Evolutionary conservation across 1,284 basidiomycete species (phyloP), one percentile per base, ranked within the genome.

Genomic region (Sphaerobolus stellatus): DNA sequence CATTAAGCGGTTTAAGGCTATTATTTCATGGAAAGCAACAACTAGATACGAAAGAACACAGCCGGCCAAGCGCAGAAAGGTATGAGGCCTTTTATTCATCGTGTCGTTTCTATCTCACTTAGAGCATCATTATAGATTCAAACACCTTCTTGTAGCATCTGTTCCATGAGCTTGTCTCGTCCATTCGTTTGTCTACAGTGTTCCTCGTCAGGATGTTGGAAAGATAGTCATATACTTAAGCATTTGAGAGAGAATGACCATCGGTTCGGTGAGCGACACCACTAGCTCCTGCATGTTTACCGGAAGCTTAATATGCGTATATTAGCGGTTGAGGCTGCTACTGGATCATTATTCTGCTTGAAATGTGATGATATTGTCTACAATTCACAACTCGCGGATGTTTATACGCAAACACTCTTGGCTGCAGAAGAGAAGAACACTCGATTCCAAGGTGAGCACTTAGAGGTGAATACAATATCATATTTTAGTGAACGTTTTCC

Each of bases 121-220:
- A 24, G 16, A 43, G 16, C 25, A 9, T 25, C 20, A 27, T 29
- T 8, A 38, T 63, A 73, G 72, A 64, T 68, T 11, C 59, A 66
- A 8, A 62, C 74, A 24, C 89, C 90, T 8, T 70, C 76, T 6
- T 94, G 92, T 65, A 78, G 78, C 9, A 77, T 75, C 7, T 94
- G 92, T 64, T 67, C 74, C 4, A 56, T 77, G 0, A 64, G 82
- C 1, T 73, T 92, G 20, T 71, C 82, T 3, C 75, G 89, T n/a
- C 90, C 91, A 1, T 87, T 88, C 67, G 83, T 83, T 7, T 94
- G 92, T 62, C 72, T 94, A 9, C 81, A 87, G n/a, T 94, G 92
- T 65, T 65, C 81, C 4, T 89, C 79, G 64, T 76, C 82, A 25
- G 91, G 88, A 6, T 94, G 92, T 63, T 89, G 86, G 89, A 60